phyloP scores from a whole-genome alignment of 2,329 filamentous ascomycete genomes.

The Pseudocercospora eumusae region DNA sequence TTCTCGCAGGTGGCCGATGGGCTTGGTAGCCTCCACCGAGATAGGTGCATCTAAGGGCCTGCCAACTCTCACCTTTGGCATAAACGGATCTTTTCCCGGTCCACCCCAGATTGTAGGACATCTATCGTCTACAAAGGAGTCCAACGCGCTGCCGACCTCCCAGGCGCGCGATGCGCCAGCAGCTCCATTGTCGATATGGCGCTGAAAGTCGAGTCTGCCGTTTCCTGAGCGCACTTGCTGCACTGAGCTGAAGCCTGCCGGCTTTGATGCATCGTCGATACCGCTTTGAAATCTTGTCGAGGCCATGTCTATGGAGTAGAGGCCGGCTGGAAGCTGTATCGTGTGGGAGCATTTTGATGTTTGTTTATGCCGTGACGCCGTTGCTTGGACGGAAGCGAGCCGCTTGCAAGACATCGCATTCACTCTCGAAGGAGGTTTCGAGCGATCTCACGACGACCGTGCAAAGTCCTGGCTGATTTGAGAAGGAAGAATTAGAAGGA shows the following conservation, averaged over 20 bases:
- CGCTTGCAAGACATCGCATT: conserved; percentile 9
- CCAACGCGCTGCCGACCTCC: conserved; percentile 20
- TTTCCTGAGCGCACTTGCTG: background rate
- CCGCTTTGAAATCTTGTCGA: conserved; percentile 10
- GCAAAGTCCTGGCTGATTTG: background rate
- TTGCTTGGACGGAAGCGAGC: conserved; percentile 2
- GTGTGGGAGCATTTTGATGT: background rate
- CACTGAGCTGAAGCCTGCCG: background rate
- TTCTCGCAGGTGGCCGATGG: background rate
- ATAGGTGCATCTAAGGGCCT: background rate
- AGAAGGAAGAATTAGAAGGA: background rate
- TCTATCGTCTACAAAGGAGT: conserved; percentile 35
- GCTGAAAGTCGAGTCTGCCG: conserved; percentile 6
- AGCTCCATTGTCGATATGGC: background rate
- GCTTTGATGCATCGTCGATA: background rate
- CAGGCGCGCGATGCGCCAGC: conserved; percentile 6
- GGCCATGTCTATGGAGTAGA: conserved; percentile 8
- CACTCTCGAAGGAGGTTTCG: background rate
- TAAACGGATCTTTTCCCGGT: background rate
- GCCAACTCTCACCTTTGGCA: background rate
- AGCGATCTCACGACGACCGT: no score
- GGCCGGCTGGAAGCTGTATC: background rate
- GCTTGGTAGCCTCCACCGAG: background rate
- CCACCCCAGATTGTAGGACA: conserved; percentile 28
- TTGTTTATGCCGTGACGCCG: background rate